A percentile compares a stretch with the other conserved stretches of the same genome.
Conservation (phyloP, 768 basidiomycete genomes). For the Termitomyces sp. region DNA sequence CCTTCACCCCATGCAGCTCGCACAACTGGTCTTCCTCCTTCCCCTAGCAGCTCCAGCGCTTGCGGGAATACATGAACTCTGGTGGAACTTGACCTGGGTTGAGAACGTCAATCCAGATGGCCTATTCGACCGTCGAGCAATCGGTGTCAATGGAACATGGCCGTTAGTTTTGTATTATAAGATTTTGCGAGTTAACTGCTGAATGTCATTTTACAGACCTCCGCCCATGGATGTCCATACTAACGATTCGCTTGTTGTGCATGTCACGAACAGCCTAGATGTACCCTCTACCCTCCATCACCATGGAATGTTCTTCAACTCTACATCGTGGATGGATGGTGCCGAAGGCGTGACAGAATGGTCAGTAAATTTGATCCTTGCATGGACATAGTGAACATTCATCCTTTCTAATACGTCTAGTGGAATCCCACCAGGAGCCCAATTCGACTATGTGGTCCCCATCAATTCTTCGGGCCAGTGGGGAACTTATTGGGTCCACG, state of each 20-base stretch:
- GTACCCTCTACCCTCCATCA: conserved; percentile 75
- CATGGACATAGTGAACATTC: not conserved
- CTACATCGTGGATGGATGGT: conserved; percentile 86
- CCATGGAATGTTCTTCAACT: conserved; percentile 95
- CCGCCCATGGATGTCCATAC: conserved; percentile 75
- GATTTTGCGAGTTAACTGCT: not conserved
- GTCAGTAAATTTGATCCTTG: conserved; percentile 29
- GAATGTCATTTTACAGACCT: conserved; percentile 44
- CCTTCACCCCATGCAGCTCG: conserved; percentile 9
- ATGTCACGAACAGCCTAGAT: conserved; percentile 72
- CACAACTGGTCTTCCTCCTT: conserved; percentile 23
- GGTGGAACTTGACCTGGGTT: conserved; percentile 93
- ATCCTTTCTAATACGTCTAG: conserved; percentile 29
- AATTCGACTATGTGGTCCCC: conserved; percentile 74
- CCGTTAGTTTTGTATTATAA: conserved; percentile 54
- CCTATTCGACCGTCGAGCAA: conserved; percentile 66
- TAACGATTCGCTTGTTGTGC: conserved; percentile 72
- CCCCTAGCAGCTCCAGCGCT: conserved; percentile 36
- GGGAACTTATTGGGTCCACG: conserved; percentile 83
- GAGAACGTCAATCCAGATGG: conserved; percentile 81
- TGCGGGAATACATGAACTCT: conserved; percentile 68
- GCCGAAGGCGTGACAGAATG: conserved; percentile 83
- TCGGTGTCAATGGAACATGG: conserved; percentile 93
- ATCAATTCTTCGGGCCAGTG: conserved; percentile 64
- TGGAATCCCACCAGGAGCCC: conserved; percentile 72